Evolutionary conservation across 805 yeast species (phyloP).

Genomic region (Cyberlindnera misumaiensis): DNA sequence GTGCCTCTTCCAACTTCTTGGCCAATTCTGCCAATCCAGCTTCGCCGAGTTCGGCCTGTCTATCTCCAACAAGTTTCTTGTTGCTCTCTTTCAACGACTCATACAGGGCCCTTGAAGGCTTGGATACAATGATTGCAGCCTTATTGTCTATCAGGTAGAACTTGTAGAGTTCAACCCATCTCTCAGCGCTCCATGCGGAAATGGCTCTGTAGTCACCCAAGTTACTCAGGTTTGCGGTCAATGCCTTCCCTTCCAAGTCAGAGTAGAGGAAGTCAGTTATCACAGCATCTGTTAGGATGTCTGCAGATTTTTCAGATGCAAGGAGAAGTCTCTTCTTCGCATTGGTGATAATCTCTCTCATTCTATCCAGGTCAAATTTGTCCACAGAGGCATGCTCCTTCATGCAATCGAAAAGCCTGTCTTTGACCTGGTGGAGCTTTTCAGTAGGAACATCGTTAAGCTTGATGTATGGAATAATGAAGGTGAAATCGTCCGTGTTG

Average conservation of each 20-base stretch:
- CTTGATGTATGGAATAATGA: constrained; percentile 48
- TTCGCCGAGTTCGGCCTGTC: constrained; percentile 47
- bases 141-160: constrained; percentile 52
- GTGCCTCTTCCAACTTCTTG: constrained; percentile 52
- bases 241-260: constrained; percentile 47
- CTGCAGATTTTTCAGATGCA: constrained; percentile 57
- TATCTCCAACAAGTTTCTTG: constrained; percentile 39
- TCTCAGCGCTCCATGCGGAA: constrained; percentile 48
- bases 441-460: constrained; percentile 74
- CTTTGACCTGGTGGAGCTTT: constrained; percentile 46
- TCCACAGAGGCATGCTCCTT: constrained; percentile 41
- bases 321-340: constrained; percentile 54
- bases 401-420: constrained; percentile 43
- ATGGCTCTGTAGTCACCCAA: constrained; percentile 50
- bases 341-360: constrained; percentile 64
- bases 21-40: constrained; percentile 51
- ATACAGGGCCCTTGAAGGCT: constrained; percentile 62
- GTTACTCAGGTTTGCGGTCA: constrained; percentile 47
- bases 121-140: constrained; percentile 60
- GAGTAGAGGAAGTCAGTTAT: constrained; percentile 82
- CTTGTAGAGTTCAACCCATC: constrained; percentile 59
- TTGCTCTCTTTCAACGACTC: constrained; percentile 43
- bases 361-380: constrained; percentile 54
- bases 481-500: constrained; percentile 67
- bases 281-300: constrained; percentile 55